A percentile compares a stretch with the other conserved stretches of the same genome.
Evolutionary conservation across 148 eudicot genomes (phyloP).

Genomic region (Chenopodium album): DNA sequence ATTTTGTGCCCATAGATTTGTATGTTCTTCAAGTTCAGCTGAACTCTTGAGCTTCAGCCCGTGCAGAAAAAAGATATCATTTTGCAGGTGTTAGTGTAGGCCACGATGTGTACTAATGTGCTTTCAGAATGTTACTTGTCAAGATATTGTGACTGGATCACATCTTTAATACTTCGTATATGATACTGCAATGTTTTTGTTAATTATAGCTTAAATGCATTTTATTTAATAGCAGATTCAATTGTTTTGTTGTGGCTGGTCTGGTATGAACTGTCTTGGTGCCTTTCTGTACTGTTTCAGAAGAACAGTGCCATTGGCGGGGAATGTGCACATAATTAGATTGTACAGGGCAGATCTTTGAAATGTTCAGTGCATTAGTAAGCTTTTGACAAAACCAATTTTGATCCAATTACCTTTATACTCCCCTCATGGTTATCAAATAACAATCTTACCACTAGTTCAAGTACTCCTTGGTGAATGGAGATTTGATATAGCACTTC

Average conservation of each 20-base stretch:
- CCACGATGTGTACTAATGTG: slow-evolving; percentile 22
- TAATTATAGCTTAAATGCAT: background rate
- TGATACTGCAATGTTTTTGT: slow-evolving; percentile 7
- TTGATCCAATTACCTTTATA: background rate
- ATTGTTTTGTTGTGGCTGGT: background rate
- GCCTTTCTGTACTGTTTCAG: background rate
- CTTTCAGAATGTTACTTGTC: slow-evolving; percentile 20
- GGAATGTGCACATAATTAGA: background rate
- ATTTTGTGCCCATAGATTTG: slow-evolving; percentile 19
- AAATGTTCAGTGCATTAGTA: background rate
- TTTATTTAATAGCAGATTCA: background rate
- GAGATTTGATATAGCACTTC: too few relatives aligned
- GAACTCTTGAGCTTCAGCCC: slow-evolving; percentile 8
- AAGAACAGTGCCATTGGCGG: background rate
- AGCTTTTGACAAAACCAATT: background rate
- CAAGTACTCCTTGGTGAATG: too few relatives aligned
- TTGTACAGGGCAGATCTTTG: background rate
- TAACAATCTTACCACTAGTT: too few relatives aligned
- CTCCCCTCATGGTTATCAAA: too few relatives aligned
- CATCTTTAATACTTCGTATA: slow-evolving; percentile 18
- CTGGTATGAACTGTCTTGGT: background rate
- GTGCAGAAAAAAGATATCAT: slow-evolving; percentile 8
- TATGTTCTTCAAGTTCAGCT: background rate
- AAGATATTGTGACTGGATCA: slow-evolving; percentile 20
- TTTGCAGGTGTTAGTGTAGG: slow-evolving; percentile 29